Conservation (phyloP, 2,329 filamentous ascomycete genomes). For the Arachnomyces sp. region DNA sequence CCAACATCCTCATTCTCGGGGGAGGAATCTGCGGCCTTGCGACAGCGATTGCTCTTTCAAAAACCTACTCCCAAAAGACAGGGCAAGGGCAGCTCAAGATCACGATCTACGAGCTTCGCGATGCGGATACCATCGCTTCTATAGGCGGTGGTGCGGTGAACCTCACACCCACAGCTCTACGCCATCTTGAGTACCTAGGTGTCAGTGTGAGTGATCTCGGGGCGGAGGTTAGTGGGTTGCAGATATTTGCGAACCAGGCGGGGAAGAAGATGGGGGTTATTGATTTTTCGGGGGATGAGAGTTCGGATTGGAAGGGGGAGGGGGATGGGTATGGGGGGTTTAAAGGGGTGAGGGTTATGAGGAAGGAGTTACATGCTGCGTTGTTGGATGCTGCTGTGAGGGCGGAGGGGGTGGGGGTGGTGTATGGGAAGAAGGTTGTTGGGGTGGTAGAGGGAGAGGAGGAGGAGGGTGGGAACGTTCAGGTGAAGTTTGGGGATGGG, state of each 20-base stretch:
- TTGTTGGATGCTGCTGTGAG: conserved; percentile 33
- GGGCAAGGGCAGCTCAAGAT: conserved; percentile 23
- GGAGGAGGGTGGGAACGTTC: conserved; percentile 24
- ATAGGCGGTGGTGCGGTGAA: conserved; percentile 39
- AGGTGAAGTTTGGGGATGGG: conserved; percentile 32
- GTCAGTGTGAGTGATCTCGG: conserved; percentile 32
- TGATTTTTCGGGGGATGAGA: conserved; percentile 27
- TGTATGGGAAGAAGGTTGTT: conserved; percentile 35
- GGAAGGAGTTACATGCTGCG: conserved; percentile 33
- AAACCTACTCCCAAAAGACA: conserved; percentile 10
- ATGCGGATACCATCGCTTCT: conserved; percentile 22
- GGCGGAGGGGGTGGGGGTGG: conserved; percentile 28
- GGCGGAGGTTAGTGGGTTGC: conserved; percentile 33
- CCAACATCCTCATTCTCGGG: conserved; percentile 14
- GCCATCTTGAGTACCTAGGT: conserved; percentile 35
- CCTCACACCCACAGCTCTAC: conserved; percentile 36
- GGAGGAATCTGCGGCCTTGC: conserved; percentile 16
- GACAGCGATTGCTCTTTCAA: conserved; percentile 14
- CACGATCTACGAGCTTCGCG: conserved; percentile 33
- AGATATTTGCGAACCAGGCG: conserved; percentile 34
- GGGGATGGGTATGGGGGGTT: conserved; percentile 33
- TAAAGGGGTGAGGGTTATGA: conserved; percentile 35
- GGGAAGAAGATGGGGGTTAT: conserved; percentile 30
- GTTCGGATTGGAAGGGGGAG: conserved; percentile 9
- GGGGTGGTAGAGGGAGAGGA: conserved; percentile 26